These are phyloP conservation scores for Colletotrichum navitas DNA, from an alignment of 2,329 filamentous ascomycete species.

Conservation along the genomic window DNA sequence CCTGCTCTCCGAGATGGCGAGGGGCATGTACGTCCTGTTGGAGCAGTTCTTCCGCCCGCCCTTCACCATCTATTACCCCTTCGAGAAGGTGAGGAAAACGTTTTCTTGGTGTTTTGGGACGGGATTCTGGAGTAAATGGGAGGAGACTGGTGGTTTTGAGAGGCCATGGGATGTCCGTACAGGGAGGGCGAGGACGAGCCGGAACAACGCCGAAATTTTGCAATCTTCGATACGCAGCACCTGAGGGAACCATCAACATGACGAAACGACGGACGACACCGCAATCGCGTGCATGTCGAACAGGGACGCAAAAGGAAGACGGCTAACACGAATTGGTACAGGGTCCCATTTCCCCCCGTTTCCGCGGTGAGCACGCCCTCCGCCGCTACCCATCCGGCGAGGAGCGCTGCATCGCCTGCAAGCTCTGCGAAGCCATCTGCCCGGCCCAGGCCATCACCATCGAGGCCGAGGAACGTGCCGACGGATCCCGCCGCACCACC, in stretches of 20 bases:
- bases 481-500: constrained; percentile 94
- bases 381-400: constrained; percentile 97
- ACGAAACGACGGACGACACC: background rate
- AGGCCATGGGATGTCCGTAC: background rate
- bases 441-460: constrained; percentile 99
- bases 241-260: background rate
- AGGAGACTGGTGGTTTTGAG: background rate
- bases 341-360: constrained; percentile 96
- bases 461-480: constrained; percentile 96
- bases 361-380: constrained; percentile 97
- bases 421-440: constrained; percentile 98
- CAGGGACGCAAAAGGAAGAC: background rate
- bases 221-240: background rate
- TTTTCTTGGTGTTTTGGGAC: background rate
- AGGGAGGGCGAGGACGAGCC: background rate
- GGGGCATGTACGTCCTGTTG: constrained; percentile 97
- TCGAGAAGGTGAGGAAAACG: constrained; percentile 80
- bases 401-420: constrained; percentile 99
- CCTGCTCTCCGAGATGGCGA: constrained; percentile 92
- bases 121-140: background rate
- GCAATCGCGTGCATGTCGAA: background rate
- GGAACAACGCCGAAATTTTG: background rate
- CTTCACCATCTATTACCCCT: constrained; percentile 98
- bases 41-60: constrained; percentile 99
- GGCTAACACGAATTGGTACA: constrained; percentile 47